Base-by-base conservation (phyloP, 2,329 filamentous ascomycete genomes). In the Aureobasidium musti region DNA sequence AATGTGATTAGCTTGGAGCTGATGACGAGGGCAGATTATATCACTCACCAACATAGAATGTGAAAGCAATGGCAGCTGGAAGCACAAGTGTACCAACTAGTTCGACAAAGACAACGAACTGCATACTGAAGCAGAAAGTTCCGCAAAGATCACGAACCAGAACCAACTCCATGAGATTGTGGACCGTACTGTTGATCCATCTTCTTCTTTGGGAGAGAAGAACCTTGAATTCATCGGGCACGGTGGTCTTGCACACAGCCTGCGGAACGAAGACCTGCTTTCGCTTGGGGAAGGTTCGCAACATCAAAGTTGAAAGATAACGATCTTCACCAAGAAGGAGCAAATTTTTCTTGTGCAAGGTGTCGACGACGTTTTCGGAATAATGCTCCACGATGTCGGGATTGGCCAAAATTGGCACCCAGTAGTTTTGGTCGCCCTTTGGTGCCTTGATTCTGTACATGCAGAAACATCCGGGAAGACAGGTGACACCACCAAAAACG, bases 401-500 rank as follows among this genome's bases (percentile, higher is more conserved):
- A 77, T 99, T 99, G 72, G 95, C 95, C 70, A 99, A 86, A 74
- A 99, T 98, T 8, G 95, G 95, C 28, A 99, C 95, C 95, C 95
- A 99, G 81, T 98, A 99, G 82, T 99, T 98, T 77, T 98, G 92
- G 30, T 91, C 94, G 71, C 95, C 95, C 82, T 99, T 99, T 68
- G 95, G 96, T 35, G 95, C 91, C 81, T 99, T 99, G 86, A 99
- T 98, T 74, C 95, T 91, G 82, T 99, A 99, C 96, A 99, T 99
- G 84, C 92, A 97, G 88, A 99, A 99, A 83, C 95, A 99, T 70
- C 95, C 95, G 19, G 95, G 95, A 72, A 99, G 84, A 84, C 95
- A 99, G 70, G 95, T 99, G 68, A 99, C 95, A 90, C 95, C 95
- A 80, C 95, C 95, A 79, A 99, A 99, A 71, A 97, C 91, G 0